phyloP scores from a whole-genome alignment of 202 grass and related monocot species.

The Sporobolus alterniflorus region DNA sequence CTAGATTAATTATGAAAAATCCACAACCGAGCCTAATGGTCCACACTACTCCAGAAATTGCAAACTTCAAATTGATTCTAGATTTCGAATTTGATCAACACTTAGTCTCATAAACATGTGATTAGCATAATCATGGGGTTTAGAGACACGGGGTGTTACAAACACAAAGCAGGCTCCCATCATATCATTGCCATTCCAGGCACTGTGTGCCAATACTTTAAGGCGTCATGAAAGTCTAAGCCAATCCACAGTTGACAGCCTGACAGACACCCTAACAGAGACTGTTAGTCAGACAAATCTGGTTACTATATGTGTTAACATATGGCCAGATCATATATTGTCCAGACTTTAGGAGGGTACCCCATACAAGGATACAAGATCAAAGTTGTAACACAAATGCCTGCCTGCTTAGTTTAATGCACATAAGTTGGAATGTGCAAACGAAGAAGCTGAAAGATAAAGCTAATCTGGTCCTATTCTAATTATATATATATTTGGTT shows the following conservation, averaged over 20 bases:
- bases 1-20: too few relatives aligned
- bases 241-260: constrained; percentile 19
- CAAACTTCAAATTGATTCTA: too few relatives aligned
- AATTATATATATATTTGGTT: constrained; percentile 29
- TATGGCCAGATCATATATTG: constrained; percentile 47
- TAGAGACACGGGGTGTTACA: too few relatives aligned
- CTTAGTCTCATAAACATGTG: too few relatives aligned
- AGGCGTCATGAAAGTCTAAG: neutral
- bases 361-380: constrained; percentile 31
- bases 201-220: constrained; percentile 28
- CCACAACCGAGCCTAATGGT: too few relatives aligned
- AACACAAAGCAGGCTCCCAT: constrained; percentile 39
- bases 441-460: neutral
- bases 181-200: constrained; percentile 28
- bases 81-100: too few relatives aligned
- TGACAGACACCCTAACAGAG: neutral
- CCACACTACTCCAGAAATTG: too few relatives aligned
- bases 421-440: constrained; percentile 37
- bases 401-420: constrained; percentile 12
- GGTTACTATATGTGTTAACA: constrained; percentile 12
- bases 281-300: constrained; percentile 18
- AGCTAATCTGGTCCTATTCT: constrained; percentile 29
- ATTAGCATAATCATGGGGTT: too few relatives aligned
- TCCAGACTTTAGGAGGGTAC: constrained; percentile 65
- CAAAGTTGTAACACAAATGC: constrained; percentile 9